These are phyloP conservation scores for Lactifluus hygrophoroides DNA, from an alignment of 768 basidiomycete genomes.

Conservation along the genomic window DNA sequence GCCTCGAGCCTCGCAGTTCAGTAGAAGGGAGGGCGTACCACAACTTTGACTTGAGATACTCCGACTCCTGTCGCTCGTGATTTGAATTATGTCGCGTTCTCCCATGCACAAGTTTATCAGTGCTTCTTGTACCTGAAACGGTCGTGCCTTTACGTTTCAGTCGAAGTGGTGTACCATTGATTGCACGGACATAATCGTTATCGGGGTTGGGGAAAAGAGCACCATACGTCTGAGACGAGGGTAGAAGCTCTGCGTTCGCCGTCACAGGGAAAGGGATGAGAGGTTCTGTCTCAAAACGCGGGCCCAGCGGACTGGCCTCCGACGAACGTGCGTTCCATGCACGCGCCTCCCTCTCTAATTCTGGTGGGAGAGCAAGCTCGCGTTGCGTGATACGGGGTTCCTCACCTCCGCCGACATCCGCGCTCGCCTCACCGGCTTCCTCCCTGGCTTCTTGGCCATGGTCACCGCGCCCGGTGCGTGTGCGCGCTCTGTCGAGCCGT, in stretches of 20 bases:
- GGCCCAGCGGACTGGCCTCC: not conserved
- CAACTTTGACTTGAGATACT: conserved; percentile 76
- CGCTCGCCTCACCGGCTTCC: conserved; percentile 4
- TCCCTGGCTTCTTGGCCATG: conserved; percentile 18
- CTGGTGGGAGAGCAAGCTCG: not conserved
- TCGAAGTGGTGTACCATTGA: not conserved
- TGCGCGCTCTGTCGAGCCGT: conserved; percentile 40
- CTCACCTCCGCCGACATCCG: not conserved
- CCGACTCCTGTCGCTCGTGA: conserved; percentile 46
- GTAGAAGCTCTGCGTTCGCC: not conserved
- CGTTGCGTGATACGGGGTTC: not conserved
- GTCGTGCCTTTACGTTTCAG: not conserved
- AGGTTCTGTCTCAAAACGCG: conserved; percentile 15
- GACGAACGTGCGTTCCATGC: not conserved
- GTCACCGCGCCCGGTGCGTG: not conserved
- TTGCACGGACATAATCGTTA: not conserved
- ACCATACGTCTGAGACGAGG: not conserved
- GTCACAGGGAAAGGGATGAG: conserved; percentile 9
- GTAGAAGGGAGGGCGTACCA: conserved; percentile 43
- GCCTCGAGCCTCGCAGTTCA: not conserved
- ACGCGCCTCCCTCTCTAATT: conserved; percentile 15
- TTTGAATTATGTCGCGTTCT: conserved; percentile 2
- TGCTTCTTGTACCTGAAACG: not conserved
- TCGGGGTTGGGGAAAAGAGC: not conserved
- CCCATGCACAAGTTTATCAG: not conserved